Base-by-base conservation (phyloP, 495 filamentous ascomycete species). In the Chaetomidium leptoderma region DNA sequence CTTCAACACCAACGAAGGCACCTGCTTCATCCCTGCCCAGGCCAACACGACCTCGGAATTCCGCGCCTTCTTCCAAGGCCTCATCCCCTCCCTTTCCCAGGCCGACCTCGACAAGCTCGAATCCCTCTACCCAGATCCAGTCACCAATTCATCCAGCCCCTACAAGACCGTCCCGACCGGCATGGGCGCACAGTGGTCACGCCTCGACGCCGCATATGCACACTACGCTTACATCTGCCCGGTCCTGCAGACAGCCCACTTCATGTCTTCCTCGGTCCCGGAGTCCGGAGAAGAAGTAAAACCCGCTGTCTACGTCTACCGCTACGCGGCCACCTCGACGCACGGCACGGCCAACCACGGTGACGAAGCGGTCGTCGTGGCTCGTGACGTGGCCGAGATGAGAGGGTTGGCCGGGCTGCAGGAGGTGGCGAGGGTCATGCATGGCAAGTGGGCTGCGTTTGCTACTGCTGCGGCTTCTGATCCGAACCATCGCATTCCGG, bases 201-300 rank as follows among this genome's bases (percentile, higher is more conserved):
- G 85, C 8, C 72, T 85, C 10, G 83, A 86, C 57, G 79, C 82
- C 27, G 81, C 81, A 0, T 88, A 87, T 54, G 78, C 73, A 0
- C 83, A 88, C 60, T 88, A 87, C 66, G 83, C 83, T 0, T 87
- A 87, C 53, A 81, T 85, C 37, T 83, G 81, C 30, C 84, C 84
- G 0, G 83, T 87, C 1, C 72, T 84, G 2, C 82, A 86, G 59
- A 82, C 83, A 3, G 83, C 80, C 4, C 69, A 79, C 29, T 78
- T 78, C 46, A 76, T 81, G 6, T 44, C 32, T 56, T 14, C 1
- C 9, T 14, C 16, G 33, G n/a, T n/a, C n/a, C n/a, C n/a, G n/a
- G 19, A 1, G 40, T 30, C 21, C 1, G 2, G 19, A 6, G 14
- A 35, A 3, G 36, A 5, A 6, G 16, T 1, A 5, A 6, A 5